phyloP scores from a whole-genome alignment of 371 early-diverging fungal species.

The Rhizomucor pusillus region DNA sequence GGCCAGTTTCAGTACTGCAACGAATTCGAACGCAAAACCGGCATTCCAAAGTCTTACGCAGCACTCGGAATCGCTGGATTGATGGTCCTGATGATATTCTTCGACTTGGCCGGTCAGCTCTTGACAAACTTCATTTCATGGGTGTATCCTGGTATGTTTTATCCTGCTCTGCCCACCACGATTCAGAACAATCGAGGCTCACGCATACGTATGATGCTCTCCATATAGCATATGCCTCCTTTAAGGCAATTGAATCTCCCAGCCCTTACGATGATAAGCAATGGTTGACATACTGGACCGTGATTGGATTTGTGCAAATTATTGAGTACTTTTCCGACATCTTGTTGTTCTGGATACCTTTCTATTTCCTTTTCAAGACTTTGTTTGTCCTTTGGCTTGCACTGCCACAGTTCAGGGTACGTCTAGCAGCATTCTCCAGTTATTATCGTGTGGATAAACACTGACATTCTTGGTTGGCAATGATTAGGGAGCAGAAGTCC shows the following conservation, averaged over 20 bases:
- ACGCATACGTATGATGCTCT: neutral
- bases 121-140: constrained; percentile 84
- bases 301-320: constrained; percentile 82
- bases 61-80: constrained; percentile 60
- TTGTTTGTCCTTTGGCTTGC: constrained; percentile 80
- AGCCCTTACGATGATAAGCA: constrained; percentile 83
- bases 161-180: neutral
- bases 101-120: constrained; percentile 81
- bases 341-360: constrained; percentile 87
- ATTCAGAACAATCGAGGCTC: too few relatives aligned
- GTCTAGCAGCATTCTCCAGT: constrained; percentile 14
- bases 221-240: constrained; percentile 81
- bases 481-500: constrained; percentile 25
- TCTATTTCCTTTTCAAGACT: constrained; percentile 93
- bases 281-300: constrained; percentile 87
- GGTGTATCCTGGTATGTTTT: constrained; percentile 71
- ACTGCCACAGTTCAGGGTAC: constrained; percentile 75
- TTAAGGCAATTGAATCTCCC: constrained; percentile 88
- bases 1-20: constrained; percentile 61
- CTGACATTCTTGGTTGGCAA: neutral
- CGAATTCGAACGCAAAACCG: constrained; percentile 57
- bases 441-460: neutral
- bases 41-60: constrained; percentile 27
- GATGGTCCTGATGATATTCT: constrained; percentile 75
- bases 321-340: constrained; percentile 85